Evolutionary conservation across 768 basidiomycete genomes (phyloP).

Genomic region (Terana coerulea): DNA sequence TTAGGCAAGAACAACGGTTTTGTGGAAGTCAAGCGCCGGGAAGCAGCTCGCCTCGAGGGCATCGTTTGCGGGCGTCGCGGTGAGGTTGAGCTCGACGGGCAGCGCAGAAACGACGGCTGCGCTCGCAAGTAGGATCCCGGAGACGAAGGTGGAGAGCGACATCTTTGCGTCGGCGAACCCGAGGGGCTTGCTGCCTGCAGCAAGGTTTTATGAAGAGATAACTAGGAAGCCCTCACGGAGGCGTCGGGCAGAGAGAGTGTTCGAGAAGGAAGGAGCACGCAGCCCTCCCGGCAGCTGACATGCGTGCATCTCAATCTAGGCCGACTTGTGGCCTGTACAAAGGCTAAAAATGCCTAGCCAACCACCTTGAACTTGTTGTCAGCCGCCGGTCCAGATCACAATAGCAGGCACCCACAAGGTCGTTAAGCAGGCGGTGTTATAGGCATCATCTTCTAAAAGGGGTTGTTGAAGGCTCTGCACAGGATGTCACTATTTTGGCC

Average conservation of each 20-base stretch:
- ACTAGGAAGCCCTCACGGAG: slow-evolving; percentile 1
- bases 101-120: slow-evolving; percentile 4
- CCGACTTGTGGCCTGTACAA: neutral
- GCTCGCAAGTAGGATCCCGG: neutral
- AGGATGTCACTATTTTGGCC: too few relatives aligned
- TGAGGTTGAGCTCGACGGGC: neutral
- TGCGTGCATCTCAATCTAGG: slow-evolving; percentile 9
- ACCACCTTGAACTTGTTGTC: neutral
- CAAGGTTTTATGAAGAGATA: slow-evolving; percentile 3
- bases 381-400: neutral
- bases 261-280: slow-evolving; percentile 5
- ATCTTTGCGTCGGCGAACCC: slow-evolving; percentile 6
- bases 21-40: slow-evolving; percentile 41
- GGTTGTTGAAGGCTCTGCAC: too few relatives aligned
- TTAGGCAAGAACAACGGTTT: slow-evolving; percentile 51
- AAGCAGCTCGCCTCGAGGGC: slow-evolving; percentile 25
- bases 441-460: neutral
- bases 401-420: slow-evolving; percentile 1
- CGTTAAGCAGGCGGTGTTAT: neutral
- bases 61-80: neutral
- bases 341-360: too few relatives aligned
- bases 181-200: slow-evolving; percentile 13
- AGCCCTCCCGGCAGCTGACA: slow-evolving; percentile 10
- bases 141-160: slow-evolving; percentile 6
- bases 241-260: slow-evolving; percentile 9